phyloP scores from a whole-genome alignment of 768 basidiomycete species.

The Mrakia frigida region DNA sequence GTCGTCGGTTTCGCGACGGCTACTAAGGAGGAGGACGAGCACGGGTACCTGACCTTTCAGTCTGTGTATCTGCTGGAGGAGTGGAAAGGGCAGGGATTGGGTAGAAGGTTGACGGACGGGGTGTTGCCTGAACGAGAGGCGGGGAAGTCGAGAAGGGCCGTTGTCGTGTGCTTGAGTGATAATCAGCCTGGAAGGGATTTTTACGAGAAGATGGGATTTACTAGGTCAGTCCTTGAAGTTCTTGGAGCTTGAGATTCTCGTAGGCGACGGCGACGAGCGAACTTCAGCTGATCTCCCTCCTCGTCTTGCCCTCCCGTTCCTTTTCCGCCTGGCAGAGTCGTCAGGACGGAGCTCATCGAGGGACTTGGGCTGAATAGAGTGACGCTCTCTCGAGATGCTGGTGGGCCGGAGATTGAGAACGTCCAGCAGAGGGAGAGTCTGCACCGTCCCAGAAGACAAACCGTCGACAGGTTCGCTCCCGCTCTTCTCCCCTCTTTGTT shows the following conservation, averaged over 20 bases:
- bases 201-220: neutral
- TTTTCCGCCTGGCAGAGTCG: neutral
- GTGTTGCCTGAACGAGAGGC: neutral
- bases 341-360: neutral
- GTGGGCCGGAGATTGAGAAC: neutral
- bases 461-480: too few relatives aligned
- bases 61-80: neutral
- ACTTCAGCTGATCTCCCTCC: neutral
- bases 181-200: neutral
- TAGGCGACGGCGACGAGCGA: neutral
- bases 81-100: neutral
- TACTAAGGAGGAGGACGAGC: slow-evolving; percentile 2
- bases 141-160: neutral
- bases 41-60: neutral
- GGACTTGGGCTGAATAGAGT: neutral
- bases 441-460: neutral
- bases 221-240: neutral
- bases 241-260: neutral
- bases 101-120: neutral
- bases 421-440: neutral
- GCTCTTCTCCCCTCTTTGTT: neutral
- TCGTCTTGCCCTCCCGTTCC: neutral
- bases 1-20: slow-evolving; percentile 1
- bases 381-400: neutral
- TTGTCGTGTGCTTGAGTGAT: neutral